Conservation (phyloP, 768 basidiomycete genomes). For the Lactifluus echinatus region DNA sequence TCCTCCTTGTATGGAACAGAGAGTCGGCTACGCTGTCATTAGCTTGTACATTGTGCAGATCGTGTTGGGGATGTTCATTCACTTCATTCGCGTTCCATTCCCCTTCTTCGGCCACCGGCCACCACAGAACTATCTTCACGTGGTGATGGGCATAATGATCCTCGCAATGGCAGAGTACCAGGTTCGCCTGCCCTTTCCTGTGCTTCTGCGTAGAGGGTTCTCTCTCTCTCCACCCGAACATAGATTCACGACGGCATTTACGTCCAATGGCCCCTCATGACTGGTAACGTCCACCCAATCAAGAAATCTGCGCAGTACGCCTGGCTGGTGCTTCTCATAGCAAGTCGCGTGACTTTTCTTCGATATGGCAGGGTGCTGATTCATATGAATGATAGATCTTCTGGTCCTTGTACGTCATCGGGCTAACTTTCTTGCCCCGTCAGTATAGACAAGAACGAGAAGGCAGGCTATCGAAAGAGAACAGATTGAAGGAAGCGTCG, state of each 20-base stretch:
- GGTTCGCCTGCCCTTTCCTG: conserved; percentile 21
- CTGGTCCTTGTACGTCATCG: conserved; percentile 8
- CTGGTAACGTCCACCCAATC: conserved; percentile 10
- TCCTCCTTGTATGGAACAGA: conserved; percentile 28
- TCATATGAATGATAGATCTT: conserved; percentile 2
- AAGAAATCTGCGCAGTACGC: conserved; percentile 3
- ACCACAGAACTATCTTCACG: conserved; percentile 37
- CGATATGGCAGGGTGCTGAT: not conserved
- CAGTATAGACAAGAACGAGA: conserved; percentile 11
- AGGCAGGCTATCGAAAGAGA: not conserved
- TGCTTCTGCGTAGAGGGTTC: not conserved
- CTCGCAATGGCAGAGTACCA: conserved; percentile 44
- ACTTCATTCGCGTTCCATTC: conserved; percentile 39
- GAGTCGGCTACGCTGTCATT: conserved; percentile 43
- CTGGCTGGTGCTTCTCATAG: conserved; percentile 15
- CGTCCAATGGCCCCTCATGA: conserved; percentile 18
- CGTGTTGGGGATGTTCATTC: conserved; percentile 40
- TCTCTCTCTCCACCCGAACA: not conserved
- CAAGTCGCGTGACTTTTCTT: not conserved
- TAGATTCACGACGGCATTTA: conserved; percentile 11
- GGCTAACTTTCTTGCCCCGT: conserved; percentile 7
- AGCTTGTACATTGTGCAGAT: conserved; percentile 47
- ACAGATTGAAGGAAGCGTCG: not conserved
- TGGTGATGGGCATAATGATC: conserved; percentile 43
- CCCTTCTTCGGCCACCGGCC: conserved; percentile 28